Evolutionary conservation across 2,329 filamentous ascomycete species (phyloP), one percentile per base, ranked within the genome.

Genomic region (Parastagonospora avenae): DNA sequence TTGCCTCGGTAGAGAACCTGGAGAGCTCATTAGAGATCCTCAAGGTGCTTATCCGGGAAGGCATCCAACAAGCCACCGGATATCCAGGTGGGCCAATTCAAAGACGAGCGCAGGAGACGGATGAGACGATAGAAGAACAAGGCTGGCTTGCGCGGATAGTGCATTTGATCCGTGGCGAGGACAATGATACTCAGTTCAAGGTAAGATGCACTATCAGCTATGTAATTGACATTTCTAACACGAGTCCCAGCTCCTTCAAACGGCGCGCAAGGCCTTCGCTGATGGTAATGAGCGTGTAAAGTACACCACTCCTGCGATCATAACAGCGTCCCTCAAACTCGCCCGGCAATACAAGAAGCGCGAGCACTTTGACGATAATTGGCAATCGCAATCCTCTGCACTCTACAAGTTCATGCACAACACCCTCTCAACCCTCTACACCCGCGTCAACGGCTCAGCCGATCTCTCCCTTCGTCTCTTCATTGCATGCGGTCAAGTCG

Each of bases 91-190:
- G 89, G 33, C 85, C 89, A 5, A 76, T 80, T 11, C 90, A 93
- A 67, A 82, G 91, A 57, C 86, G 91, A 55, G 84, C 85, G 15
- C 79, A 84, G 40, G 95, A 99, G 78, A 97, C 94, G 0, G 94
- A 99, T 55, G 95, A 99, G 77, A 97, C 93, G 0, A 86, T 97
- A 67, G 93, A 99, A 75, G 94, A 99, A 76, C 94, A 99, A 79
- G 94, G 94, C 44, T 97, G 92, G 92, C 81, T 99, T 46, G 94
- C 94, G 31, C 85, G 94, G 63, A 88, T 99, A 68, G 86, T 97
- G 14, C 94, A 99, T 76, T 80, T 97, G 48, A 85, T 99, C 45
- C 82, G 91, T 50, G 89, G 86, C 38, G 81, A 90, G 31, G 85
- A 95, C 70, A 97, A 97, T 67, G 91, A 96, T 64, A 95, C 89